A percentile compares a stretch with the other conserved stretches of the same genome.
Conservation (phyloP, 1,139 yeast species). For the Taphrina deformans region DNA sequence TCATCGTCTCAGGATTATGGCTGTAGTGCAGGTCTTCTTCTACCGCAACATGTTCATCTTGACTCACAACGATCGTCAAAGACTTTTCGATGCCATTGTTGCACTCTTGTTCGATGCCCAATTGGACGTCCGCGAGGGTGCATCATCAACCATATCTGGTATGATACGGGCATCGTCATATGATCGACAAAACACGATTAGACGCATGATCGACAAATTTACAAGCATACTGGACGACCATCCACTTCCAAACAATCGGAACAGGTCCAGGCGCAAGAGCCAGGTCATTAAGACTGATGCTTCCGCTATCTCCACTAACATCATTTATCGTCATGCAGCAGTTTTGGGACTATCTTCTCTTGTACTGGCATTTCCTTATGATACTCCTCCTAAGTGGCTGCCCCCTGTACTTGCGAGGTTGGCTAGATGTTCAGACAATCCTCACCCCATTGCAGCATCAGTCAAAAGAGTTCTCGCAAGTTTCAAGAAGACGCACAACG, state of each 20-base stretch:
- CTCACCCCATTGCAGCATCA: conserved; percentile 78
- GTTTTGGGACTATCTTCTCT: conserved; percentile 87
- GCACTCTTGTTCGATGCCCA: conserved; percentile 60
- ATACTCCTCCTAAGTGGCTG: conserved; percentile 88
- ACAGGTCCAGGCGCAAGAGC: conserved; percentile 20
- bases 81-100: conserved; percentile 57
- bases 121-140: conserved; percentile 74
- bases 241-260: conserved; percentile 35
- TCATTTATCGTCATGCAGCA: conserved; percentile 69
- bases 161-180: conserved; percentile 76
- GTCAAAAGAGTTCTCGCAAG: conserved; percentile 80
- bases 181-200: conserved; percentile 50
- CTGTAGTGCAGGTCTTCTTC: conserved; percentile 71
- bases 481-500: conserved; percentile 90
- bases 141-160: conserved; percentile 75
- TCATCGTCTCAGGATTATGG: conserved; percentile 67
- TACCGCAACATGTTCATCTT: conserved; percentile 68
- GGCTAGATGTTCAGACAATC: conserved; percentile 65
- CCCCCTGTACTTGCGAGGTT: conserved; percentile 70
- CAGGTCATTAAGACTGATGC: conserved; percentile 17
- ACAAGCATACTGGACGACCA: conserved; percentile 45
- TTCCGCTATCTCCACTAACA: conserved; percentile 24
- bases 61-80: conserved; percentile 52
- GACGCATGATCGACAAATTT: conserved; percentile 49
- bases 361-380: conserved; percentile 85